Conservation (phyloP, 2,329 filamentous ascomycete genomes). For the Allantophomopsis lycopodina region DNA sequence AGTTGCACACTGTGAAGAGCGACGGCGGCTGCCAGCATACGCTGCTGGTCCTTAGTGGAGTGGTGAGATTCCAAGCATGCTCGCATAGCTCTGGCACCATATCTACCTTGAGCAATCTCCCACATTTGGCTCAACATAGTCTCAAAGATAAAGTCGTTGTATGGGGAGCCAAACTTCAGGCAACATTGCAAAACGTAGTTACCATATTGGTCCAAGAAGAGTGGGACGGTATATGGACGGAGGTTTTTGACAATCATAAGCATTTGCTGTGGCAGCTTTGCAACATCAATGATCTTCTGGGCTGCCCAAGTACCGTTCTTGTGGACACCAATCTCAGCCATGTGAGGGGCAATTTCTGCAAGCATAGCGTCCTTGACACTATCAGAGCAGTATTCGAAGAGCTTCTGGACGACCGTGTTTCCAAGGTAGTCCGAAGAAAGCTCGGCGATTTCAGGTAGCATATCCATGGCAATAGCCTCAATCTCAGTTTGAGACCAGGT, state of each 20-base stretch:
- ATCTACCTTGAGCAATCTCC: slow-evolving; percentile 86
- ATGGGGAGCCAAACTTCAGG: slow-evolving; percentile 76
- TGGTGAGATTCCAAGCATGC: slow-evolving; percentile 95
- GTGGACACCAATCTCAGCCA: slow-evolving; percentile 94
- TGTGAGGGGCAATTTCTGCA: slow-evolving; percentile 70
- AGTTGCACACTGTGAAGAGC: slow-evolving; percentile 94
- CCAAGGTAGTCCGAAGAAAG: slow-evolving; percentile 91
- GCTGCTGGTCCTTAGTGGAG: slow-evolving; percentile 86
- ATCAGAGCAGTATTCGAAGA: slow-evolving; percentile 94
- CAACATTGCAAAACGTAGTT: slow-evolving; percentile 98
- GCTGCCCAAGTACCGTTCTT: slow-evolving; percentile 99
- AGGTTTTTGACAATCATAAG: slow-evolving; percentile 71
- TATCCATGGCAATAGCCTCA: slow-evolving; percentile 80
- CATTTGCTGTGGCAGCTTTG: slow-evolving; percentile 75
- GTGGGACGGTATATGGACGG: slow-evolving; percentile 72
- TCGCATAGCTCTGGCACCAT: slow-evolving; percentile 89
- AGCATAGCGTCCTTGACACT: slow-evolving; percentile 86
- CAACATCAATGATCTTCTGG: slow-evolving; percentile 97
- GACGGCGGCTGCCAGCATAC: slow-evolving; percentile 86
- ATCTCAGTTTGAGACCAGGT: slow-evolving; percentile 77
- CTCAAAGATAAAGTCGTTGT: slow-evolving; percentile 96
- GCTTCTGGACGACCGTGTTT: slow-evolving; percentile 98
- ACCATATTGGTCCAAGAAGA: slow-evolving; percentile 95
- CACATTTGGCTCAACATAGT: slow-evolving; percentile 90
- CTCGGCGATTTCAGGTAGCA: slow-evolving; percentile 95